phyloP scores from a whole-genome alignment of 108 stramenopile genomes.

The Cyclotella distinguenda region DNA sequence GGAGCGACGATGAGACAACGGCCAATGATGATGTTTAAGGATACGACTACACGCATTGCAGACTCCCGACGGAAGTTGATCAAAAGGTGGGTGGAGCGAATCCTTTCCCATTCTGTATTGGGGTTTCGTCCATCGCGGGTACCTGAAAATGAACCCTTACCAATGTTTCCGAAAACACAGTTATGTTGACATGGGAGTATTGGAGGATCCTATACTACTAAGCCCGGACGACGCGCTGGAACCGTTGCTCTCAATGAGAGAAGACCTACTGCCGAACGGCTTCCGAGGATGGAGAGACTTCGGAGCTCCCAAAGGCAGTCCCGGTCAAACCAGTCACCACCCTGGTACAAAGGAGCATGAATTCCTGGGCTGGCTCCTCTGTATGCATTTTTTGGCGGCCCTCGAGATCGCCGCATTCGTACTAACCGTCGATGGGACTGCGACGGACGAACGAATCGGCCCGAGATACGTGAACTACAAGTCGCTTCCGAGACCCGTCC shows the following conservation, averaged over 20 bases:
- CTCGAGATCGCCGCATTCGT: constrained; percentile 41
- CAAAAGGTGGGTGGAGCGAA: constrained; percentile 3
- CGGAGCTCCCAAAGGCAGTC: constrained; percentile 63
- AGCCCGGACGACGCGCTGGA: constrained; percentile 50
- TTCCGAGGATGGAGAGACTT: constrained; percentile 68
- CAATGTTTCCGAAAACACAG: background rate
- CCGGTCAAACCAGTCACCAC: constrained; percentile 67
- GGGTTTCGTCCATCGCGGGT: too few relatives aligned
- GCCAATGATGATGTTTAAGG: constrained; percentile 72
- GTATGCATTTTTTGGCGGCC: constrained; percentile 68
- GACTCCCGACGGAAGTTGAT: constrained; percentile 32
- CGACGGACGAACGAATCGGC: background rate
- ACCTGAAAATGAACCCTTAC: too few relatives aligned
- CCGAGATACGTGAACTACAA: background rate
- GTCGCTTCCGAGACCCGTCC: constrained; percentile 3
- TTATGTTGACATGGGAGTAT: constrained; percentile 22
- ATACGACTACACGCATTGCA: constrained; percentile 43
- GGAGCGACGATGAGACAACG: constrained; percentile 17
- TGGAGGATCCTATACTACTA: constrained; percentile 51
- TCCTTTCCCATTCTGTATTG: background rate
- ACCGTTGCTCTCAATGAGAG: constrained; percentile 40
- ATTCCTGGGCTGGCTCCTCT: constrained; percentile 61
- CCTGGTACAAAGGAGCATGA: constrained; percentile 72
- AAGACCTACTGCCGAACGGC: constrained; percentile 51
- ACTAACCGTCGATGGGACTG: background rate